Base-by-base conservation (phyloP, 1,284 basidiomycete genomes). In the Laetiporus sulphureus region DNA sequence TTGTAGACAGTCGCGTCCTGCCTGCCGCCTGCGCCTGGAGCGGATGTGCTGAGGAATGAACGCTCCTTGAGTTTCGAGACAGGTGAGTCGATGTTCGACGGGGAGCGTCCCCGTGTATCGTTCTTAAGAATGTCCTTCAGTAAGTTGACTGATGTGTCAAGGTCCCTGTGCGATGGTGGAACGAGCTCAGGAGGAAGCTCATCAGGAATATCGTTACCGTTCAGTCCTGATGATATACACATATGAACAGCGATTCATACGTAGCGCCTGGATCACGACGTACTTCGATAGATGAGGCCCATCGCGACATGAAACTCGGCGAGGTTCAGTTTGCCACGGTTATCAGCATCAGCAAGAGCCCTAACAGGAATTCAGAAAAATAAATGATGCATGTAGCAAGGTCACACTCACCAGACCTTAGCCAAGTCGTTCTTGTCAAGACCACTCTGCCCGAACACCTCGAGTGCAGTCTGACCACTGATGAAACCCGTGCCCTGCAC, bases 301-400 rank as follows among this genome's bases (percentile, higher is more conserved):
- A 99, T 99, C 1, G 95, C 96, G 42, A 98, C 90, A 61, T 99
- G 93, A 64, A 99, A 99, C 62, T 99, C 95, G 19, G 91, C 88
- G 33, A 95, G 71, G 59, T 97, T 98, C 44, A 97, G 77, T 65
- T 92, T 94, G 23, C 93, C 93, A 27, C 91, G 81, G 65, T 96
- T 91, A 54, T 92, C 86, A 31, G 77, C 75, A 64, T 97, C 93
- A 20, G 91, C 88, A 7, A 96, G 73, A 22, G 81, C 84, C 91
- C 91, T 94, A 53, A 12, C 40, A 40, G 13, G n/a, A 18, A 22
- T 19, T 38, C 10, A n/a, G 20, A 19, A 24, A 32, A n/a, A 18
- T 18, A n/a, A 13, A 2, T 32, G 4, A 38, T 15, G 32, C 1
- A 39, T 6, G 39, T n/a, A 7, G 31, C 32, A 21, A n/a, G n/a